phyloP scores from a whole-genome alignment of 1,284 basidiomycete genomes.

The Hymenochaete sp. region DNA sequence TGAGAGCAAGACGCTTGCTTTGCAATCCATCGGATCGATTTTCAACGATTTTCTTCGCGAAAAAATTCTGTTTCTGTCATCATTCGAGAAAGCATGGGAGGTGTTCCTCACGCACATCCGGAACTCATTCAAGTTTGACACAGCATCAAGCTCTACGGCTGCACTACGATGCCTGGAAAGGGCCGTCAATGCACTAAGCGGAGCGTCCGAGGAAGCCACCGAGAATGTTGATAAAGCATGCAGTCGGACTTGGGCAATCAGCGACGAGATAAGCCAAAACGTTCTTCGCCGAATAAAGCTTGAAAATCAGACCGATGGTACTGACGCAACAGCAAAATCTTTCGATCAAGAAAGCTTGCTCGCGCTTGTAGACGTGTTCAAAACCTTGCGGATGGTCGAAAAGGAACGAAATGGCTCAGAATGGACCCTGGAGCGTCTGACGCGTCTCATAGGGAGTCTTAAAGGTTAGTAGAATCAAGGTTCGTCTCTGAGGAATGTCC shows the following conservation, averaged over 20 bases:
- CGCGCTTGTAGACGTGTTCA: conserved; percentile 67
- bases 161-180: conserved; percentile 77
- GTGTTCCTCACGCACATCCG: conserved; percentile 63
- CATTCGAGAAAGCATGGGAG: conserved; percentile 65
- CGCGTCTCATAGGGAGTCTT: conserved; percentile 65
- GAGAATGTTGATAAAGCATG: conserved; percentile 41
- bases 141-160: conserved; percentile 64
- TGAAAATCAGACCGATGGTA: conserved; percentile 17
- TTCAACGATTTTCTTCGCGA: conserved; percentile 70
- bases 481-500: not conserved
- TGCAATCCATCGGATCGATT: conserved; percentile 79
- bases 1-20: conserved; percentile 80
- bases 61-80: conserved; percentile 65
- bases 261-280: conserved; percentile 57
- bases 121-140: conserved; percentile 61
- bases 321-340: conserved; percentile 14
- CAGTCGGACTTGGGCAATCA: conserved; percentile 63
- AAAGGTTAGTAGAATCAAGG: conserved; percentile 45
- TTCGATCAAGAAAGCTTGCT: conserved; percentile 87
- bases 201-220: conserved; percentile 33
- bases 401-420: conserved; percentile 42
- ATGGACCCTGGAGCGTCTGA: conserved; percentile 56
- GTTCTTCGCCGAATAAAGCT: conserved; percentile 30
- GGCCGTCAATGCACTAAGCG: conserved; percentile 50
- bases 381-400: conserved; percentile 45